phyloP scores from a whole-genome alignment of 2,329 filamentous ascomycete genomes.

The Trichophaea hybrida region DNA sequence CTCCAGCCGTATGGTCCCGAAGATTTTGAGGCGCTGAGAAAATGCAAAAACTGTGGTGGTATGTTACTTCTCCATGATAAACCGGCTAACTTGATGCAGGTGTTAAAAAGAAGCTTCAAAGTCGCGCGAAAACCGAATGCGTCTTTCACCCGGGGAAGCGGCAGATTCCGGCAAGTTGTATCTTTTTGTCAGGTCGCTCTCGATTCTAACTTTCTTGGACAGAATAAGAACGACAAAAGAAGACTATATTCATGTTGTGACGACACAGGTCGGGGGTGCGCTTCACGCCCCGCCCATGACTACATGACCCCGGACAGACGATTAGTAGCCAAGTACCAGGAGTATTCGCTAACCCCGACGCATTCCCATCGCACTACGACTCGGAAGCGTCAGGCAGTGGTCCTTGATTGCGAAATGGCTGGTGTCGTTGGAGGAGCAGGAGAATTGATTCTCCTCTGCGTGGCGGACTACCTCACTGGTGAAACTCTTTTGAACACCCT shows the following conservation, averaged over 20 bases:
- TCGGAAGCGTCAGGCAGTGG: slow-evolving; percentile 30
- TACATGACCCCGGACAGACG: background rate
- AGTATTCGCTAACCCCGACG: background rate
- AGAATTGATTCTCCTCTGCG: slow-evolving; percentile 32
- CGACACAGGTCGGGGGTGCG: background rate
- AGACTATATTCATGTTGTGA: background rate
- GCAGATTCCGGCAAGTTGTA: too few species aligned
- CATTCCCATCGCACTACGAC: background rate
- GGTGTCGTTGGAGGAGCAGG: slow-evolving; percentile 27
- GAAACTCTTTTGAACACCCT: slow-evolving; percentile 35
- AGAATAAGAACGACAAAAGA: background rate
- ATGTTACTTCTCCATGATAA: background rate
- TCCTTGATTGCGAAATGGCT: slow-evolving; percentile 40
- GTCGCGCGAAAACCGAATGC: too few species aligned
- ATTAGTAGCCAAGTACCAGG: background rate
- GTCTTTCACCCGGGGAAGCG: too few species aligned
- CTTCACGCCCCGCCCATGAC: background rate
- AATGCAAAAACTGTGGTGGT: background rate
- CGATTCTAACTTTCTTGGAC: too few species aligned
- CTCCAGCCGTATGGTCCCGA: background rate
- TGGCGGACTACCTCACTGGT: slow-evolving; percentile 37
- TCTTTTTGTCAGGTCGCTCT: too few species aligned
- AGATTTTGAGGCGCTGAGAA: background rate
- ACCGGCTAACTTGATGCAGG: too few species aligned
- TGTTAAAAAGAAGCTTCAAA: too few species aligned